Conservation (phyloP, 106 monocot genomes). For the Ottelia alismoides region DNA sequence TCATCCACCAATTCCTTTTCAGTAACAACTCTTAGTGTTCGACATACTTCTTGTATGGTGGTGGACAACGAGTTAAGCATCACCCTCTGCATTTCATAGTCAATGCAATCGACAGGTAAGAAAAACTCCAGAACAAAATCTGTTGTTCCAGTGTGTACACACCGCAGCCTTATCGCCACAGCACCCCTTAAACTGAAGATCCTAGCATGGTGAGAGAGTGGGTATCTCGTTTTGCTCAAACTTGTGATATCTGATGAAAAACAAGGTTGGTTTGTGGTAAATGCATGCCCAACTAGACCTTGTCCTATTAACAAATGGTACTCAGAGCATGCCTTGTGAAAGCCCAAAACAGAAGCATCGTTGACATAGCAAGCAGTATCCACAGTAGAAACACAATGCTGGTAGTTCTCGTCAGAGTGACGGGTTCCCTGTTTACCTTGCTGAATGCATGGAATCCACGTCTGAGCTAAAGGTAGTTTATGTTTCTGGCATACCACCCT, state of each 20-base stretch:
- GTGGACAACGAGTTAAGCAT: constrained; percentile 55
- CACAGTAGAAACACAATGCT: constrained; percentile 76
- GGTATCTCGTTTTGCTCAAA: constrained; percentile 65
- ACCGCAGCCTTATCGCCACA: constrained; percentile 60
- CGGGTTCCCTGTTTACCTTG: constrained; percentile 45
- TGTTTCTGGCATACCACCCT: constrained; percentile 52
- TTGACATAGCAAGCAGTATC: constrained; percentile 64
- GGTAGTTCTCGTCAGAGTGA: constrained; percentile 38
- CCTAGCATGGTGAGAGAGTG: constrained; percentile 85
- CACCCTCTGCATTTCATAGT: constrained; percentile 32
- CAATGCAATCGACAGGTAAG: constrained; percentile 46
- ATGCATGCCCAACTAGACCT: constrained; percentile 72
- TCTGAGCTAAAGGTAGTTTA: constrained; percentile 76
- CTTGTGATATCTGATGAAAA: constrained; percentile 59
- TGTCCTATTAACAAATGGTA: constrained; percentile 82
- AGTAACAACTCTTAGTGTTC: constrained; percentile 37
- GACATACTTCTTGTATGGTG: constrained; percentile 46
- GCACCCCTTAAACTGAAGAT: constrained; percentile 55
- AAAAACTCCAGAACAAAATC: constrained; percentile 81
- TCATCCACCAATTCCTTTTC: constrained; percentile 42
- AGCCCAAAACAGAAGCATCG: constrained; percentile 70
- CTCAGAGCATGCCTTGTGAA: constrained; percentile 77
- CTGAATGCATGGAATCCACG: constrained; percentile 75
- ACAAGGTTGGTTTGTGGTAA: constrained; percentile 24
- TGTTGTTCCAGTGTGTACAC: constrained; percentile 41